Conservation (phyloP, 345 rosid species). For the Heritiera littoralis region DNA sequence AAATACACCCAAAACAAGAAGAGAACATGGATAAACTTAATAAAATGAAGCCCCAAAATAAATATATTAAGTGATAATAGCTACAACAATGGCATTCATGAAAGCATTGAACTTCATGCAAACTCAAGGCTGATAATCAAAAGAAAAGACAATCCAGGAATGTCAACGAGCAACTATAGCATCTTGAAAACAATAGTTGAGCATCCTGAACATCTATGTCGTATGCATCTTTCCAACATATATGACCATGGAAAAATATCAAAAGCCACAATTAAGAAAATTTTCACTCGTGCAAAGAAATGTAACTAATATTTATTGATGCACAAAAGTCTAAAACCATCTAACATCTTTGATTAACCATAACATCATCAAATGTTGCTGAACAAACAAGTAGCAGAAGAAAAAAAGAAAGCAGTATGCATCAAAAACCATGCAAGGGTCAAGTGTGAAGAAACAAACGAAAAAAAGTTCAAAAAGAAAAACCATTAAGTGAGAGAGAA, state of each 20-base stretch:
- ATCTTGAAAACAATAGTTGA: background rate
- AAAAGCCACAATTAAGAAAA: slow-evolving; percentile 1
- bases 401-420: background rate
- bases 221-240: background rate
- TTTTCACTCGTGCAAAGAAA: background rate
- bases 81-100: background rate
- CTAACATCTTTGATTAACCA: too few relatives aligned
- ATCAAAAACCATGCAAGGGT: background rate
- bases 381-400: slow-evolving; percentile 6
- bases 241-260: background rate
- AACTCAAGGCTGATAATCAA: background rate
- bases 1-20: slow-evolving; percentile 12
- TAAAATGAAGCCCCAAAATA: background rate
- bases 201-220: background rate
- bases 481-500: background rate
- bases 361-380: background rate
- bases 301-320: background rate
- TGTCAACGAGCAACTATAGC: background rate
- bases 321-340: slow-evolving; percentile 5
- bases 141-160: slow-evolving; percentile 4
- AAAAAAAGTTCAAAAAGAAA: slow-evolving; percentile 13
- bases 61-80: background rate
- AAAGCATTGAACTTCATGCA: background rate
- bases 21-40: slow-evolving; percentile 14
- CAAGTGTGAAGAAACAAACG: background rate